Percentiles rank a stretch among this genome's conserved stretches.
phyloP scores from a whole-genome alignment of 768 basidiomycete genomes.

The Phylloporus sp. region DNA sequence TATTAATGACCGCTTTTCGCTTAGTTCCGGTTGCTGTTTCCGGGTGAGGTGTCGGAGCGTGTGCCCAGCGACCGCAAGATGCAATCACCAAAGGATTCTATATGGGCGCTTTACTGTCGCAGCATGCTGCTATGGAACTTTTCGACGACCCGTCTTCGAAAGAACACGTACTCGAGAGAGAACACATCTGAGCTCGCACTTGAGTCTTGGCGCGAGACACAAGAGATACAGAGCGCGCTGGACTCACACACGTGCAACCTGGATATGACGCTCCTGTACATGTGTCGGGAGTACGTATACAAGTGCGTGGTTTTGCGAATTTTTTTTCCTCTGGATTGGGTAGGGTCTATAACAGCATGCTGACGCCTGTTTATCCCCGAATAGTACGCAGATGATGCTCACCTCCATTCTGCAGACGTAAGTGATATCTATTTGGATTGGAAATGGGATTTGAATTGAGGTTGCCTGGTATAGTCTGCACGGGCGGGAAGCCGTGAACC shows the following conservation, averaged over 20 bases:
- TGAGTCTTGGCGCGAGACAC: conserved; percentile 64
- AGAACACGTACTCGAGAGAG: conserved; percentile 40
- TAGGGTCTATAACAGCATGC: conserved; percentile 12
- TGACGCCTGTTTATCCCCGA: conserved; percentile 12
- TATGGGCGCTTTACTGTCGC: conserved; percentile 81
- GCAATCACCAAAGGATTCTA: conserved; percentile 66
- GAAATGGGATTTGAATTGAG: conserved; percentile 1
- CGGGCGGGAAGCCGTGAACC: conserved; percentile 42
- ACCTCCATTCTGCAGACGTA: conserved; percentile 64
- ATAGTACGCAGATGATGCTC: conserved; percentile 61
- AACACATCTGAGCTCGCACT: conserved; percentile 58
- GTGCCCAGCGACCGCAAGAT: conserved; percentile 38
- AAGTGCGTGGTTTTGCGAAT: conserved; percentile 48
- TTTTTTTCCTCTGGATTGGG: conserved; percentile 3
- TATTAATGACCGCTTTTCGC: conserved; percentile 9
- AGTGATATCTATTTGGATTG: conserved; percentile 23
- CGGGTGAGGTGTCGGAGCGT: conserved; percentile 64
- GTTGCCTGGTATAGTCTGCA: conserved; percentile 42
- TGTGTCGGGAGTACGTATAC: conserved; percentile 66
- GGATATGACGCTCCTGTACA: conserved; percentile 64
- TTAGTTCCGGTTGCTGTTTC: conserved; percentile 55
- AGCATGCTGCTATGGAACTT: conserved; percentile 81
- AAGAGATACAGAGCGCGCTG: conserved; percentile 62
- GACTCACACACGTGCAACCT: conserved; percentile 68
- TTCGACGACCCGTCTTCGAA: conserved; percentile 48